A percentile compares a stretch with the other conserved stretches of the same genome.
These are phyloP conservation scores for Trapa incisa DNA, from an alignment of 345 rosid genomes.

Conservation along the genomic window DNA sequence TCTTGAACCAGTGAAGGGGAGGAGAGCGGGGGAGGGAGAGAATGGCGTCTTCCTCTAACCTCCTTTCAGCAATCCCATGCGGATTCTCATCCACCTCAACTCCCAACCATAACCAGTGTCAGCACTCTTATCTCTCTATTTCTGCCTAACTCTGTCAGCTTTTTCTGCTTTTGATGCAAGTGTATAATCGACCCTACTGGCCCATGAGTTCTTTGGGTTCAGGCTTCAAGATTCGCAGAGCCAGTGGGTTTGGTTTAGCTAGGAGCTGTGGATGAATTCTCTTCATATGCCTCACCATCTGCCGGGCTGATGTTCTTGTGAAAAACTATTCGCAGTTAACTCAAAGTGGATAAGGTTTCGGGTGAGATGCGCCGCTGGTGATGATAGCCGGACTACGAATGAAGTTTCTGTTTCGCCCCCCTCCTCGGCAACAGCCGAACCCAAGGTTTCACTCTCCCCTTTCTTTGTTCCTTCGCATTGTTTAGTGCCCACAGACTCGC, in stretches of 20 bases:
- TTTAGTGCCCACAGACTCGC: neutral
- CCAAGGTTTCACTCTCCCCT: constrained; percentile 17
- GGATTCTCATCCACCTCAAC: constrained; percentile 14
- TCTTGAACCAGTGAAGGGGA: neutral
- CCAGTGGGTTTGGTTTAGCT: neutral
- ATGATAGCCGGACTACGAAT: constrained; percentile 10
- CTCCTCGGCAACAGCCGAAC: constrained; percentile 12
- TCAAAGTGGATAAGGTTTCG: constrained; percentile 21
- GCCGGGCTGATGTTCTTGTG: neutral
- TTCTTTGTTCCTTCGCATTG: neutral
- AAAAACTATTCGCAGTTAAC: constrained; percentile 9
- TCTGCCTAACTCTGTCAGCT: neutral
- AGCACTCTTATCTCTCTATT: constrained; percentile 14
- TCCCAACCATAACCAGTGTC: constrained; percentile 15
- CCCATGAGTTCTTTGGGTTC: neutral
- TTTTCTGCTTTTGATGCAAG: neutral
- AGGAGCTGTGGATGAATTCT: neutral
- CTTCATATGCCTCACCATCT: neutral
- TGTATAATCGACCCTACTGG: neutral
- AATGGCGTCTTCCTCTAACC: constrained; percentile 20
- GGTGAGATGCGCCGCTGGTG: constrained; percentile 24
- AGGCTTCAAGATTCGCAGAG: neutral
- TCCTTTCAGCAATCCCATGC: constrained; percentile 21
- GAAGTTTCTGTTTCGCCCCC: constrained; percentile 11
- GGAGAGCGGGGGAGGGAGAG: constrained; percentile 5